Base-by-base conservation (phyloP, 306 rosid genomes). In the Echinosophora koreensis region DNA sequence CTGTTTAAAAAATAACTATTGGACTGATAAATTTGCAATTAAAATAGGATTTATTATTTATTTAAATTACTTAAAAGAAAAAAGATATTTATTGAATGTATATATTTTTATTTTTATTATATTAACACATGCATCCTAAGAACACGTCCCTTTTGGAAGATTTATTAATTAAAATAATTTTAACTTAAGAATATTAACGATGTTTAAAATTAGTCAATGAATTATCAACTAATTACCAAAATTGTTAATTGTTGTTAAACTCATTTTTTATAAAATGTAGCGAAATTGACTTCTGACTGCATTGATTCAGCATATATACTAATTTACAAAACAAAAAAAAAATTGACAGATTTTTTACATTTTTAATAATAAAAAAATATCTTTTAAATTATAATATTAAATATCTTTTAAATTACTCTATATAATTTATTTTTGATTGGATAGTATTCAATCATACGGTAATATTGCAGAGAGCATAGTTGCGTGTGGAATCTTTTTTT, bases 231-330 rank as follows among this genome's bases (percentile, higher is more conserved):
- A 64, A 13, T 41, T 72, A 9, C 44, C 58, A 30, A 65, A 13
- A 61, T 74, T 61, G 34, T 63, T 37, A 42, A 66, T 54, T 68
- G 65, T 18, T 50, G 5, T 54, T 39, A 55, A 64, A 12, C 58
- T 54, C 27, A 38, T 49, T 49, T 5, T 0, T 8, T 44, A 14
- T 42, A 12, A 46, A 47, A 35, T 16, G 18, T 8, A 9, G 0
- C 4, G 4, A 44, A 44, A 44, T 1, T 44, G 50, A 9, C 14
- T 3, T 44, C 50, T 42, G 47, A 42, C 12, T 42, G 47, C 11
- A 39, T 39, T 39, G 11, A 4, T 39, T 39, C 44, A 39, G 44
- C 42, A 38, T 39, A 39, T 39, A 39, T 7, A 39, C 8, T 42
- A 22, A 22, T 22, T 22, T 22, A 22, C 1, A 22, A 22, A 0